Conservation (phyloP, 2,329 filamentous ascomycete species). For the Penicillium polonicum region DNA sequence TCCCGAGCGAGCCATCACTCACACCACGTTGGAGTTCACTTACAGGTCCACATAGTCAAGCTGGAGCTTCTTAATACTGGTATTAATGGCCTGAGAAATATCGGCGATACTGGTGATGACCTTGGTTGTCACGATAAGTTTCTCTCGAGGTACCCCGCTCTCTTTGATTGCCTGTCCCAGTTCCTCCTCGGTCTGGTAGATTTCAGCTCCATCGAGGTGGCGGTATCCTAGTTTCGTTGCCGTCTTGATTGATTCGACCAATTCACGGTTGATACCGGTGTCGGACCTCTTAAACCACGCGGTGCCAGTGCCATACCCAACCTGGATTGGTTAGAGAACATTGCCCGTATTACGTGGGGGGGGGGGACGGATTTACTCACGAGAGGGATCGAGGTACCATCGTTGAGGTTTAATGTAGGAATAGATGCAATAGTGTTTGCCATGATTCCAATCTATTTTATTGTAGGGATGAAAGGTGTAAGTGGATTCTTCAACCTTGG, state of each 20-base stretch:
- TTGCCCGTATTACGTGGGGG: background rate
- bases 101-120: constrained; percentile 54
- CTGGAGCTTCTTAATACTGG: constrained; percentile 59
- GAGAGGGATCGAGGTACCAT: constrained; percentile 57
- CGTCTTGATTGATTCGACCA: constrained; percentile 56
- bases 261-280: constrained; percentile 51
- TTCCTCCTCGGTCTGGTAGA: constrained; percentile 52
- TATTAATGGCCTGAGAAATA: constrained; percentile 55
- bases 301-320: constrained; percentile 64
- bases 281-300: constrained; percentile 60
- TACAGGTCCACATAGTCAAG: constrained; percentile 63
- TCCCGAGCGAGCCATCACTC: background rate
- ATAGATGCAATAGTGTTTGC: constrained; percentile 15
- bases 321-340: constrained; percentile 34
- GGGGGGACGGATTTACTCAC: constrained; percentile 33
- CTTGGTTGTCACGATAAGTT: constrained; percentile 58
- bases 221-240: constrained; percentile 60
- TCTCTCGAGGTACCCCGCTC: constrained; percentile 46
- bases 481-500: background rate
- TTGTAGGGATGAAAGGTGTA: background rate
- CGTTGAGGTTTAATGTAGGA: constrained; percentile 56
- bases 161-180: constrained; percentile 51
- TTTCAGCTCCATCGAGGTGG: constrained; percentile 64
- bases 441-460: background rate
- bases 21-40: constrained; percentile 17